phyloP scores from a whole-genome alignment of 306 rosid species.

The Citrullus amarus region DNA sequence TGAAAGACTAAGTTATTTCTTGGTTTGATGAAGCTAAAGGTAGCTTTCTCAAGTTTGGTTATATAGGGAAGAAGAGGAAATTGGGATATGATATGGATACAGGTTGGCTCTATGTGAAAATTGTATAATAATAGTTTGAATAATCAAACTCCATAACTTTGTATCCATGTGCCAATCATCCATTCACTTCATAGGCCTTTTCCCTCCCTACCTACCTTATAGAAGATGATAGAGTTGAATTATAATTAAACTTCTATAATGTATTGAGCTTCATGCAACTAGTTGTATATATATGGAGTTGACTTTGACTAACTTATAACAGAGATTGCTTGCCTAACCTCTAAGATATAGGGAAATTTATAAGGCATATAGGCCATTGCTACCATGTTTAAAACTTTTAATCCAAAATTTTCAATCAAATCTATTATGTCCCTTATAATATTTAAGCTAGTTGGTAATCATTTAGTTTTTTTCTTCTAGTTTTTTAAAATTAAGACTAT shows the following conservation, averaged over 20 bases:
- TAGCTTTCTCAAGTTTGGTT: background rate
- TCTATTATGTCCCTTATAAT: too few species aligned
- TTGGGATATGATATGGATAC: background rate
- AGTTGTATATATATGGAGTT: background rate
- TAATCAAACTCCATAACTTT: background rate
- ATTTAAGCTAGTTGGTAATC: too few species aligned
- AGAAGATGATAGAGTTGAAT: background rate
- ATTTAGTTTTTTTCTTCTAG: too few species aligned
- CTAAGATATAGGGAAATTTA: background rate
- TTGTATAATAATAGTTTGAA: background rate
- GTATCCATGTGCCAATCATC: background rate
- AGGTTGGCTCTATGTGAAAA: constrained; percentile 4
- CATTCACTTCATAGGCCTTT: background rate
- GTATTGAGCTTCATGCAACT: background rate
- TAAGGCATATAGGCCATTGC: background rate
- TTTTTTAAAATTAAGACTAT: too few species aligned
- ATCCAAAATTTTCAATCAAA: too few species aligned
- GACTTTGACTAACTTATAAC: background rate
- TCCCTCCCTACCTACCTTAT: background rate
- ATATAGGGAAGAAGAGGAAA: background rate
- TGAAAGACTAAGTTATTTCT: background rate
- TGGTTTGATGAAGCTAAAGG: background rate
- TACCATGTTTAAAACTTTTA: too few species aligned
- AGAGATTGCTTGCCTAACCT: background rate
- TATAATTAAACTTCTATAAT: background rate